Evolutionary conservation across 176 grass and related monocot genomes (phyloP).

Genomic region (Oryza officinalis): DNA sequence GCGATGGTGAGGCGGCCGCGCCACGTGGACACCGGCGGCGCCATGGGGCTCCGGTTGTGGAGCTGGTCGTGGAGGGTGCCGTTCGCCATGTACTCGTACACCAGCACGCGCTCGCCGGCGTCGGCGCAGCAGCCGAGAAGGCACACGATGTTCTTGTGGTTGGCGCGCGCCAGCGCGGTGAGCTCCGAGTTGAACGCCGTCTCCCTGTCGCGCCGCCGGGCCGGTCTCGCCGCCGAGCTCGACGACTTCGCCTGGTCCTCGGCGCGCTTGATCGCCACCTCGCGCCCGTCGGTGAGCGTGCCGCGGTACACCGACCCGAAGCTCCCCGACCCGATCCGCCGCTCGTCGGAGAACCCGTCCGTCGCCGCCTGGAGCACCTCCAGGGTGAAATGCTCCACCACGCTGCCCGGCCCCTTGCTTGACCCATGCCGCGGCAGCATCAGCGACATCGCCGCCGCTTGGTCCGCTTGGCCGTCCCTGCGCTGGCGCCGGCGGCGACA

Average conservation of each 20-base stretch:
- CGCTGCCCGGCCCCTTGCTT: constrained; percentile 43
- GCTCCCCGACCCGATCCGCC: constrained; percentile 76
- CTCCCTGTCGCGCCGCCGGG: constrained; percentile 62
- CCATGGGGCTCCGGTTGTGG: constrained; percentile 48
- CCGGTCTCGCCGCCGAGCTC: constrained; percentile 44
- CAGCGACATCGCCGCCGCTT: neutral
- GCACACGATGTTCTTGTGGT: constrained; percentile 91
- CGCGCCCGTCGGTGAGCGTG: constrained; percentile 56
- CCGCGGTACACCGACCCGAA: constrained; percentile 93
- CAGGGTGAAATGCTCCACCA: constrained; percentile 60
- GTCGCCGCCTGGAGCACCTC: constrained; percentile 56
- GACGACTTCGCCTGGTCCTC: constrained; percentile 44
- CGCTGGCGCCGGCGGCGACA: constrained; percentile 24
- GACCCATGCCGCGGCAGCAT: constrained; percentile 30
- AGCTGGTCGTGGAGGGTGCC: constrained; percentile 88
- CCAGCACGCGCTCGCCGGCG: constrained; percentile 59
- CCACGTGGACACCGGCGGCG: constrained; percentile 45
- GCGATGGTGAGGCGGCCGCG: constrained; percentile 63
- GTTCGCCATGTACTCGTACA: constrained; percentile 94
- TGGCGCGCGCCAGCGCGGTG: constrained; percentile 71
- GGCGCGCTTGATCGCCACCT: constrained; percentile 79
- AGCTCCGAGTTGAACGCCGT: constrained; percentile 84
- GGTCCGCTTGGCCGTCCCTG: neutral
- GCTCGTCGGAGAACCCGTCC: constrained; percentile 57
- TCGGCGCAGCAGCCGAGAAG: constrained; percentile 83